These are phyloP conservation scores for Chytriomyces sp. DNA, from an alignment of 192 early-diverging fungal species.

Conservation along the genomic window DNA sequence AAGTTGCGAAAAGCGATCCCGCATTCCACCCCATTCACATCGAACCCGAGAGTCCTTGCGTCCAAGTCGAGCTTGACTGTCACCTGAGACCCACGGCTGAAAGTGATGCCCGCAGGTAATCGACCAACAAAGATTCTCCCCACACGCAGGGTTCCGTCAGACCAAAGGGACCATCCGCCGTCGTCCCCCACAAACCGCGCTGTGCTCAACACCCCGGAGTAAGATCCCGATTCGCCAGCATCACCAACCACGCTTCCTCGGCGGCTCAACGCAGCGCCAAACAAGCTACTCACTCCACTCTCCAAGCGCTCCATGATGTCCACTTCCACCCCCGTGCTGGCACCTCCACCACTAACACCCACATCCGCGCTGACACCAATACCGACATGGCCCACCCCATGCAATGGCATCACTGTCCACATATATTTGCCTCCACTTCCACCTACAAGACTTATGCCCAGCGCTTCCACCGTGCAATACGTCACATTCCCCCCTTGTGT, in stretches of 20 bases:
- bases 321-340: neutral
- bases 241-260: neutral
- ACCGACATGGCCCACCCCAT: constrained; percentile 2
- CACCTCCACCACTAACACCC: constrained; percentile 5
- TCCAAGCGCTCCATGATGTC: constrained; percentile 4
- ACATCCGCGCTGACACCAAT: constrained; percentile 29
- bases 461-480: constrained; percentile 20
- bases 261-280: neutral
- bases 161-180: constrained; percentile 31
- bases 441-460: neutral
- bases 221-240: neutral
- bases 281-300: constrained; percentile 8
- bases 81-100: constrained; percentile 15
- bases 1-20: constrained; percentile 31
- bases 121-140: constrained; percentile 34
- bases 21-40: constrained; percentile 30
- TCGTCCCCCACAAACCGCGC: constrained; percentile 31
- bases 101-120: constrained; percentile 21
- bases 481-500: neutral
- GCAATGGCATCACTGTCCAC: constrained; percentile 27
- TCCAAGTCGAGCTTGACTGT: constrained; percentile 30
- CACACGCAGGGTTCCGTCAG: constrained; percentile 29
- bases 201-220: neutral
- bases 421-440: constrained; percentile 4
- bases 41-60: constrained; percentile 25